Percentiles rank a stretch among this genome's conserved stretches.
Conservation (phyloP, 169 alveolate genomes). For the Plasmodium coatneyi region DNA sequence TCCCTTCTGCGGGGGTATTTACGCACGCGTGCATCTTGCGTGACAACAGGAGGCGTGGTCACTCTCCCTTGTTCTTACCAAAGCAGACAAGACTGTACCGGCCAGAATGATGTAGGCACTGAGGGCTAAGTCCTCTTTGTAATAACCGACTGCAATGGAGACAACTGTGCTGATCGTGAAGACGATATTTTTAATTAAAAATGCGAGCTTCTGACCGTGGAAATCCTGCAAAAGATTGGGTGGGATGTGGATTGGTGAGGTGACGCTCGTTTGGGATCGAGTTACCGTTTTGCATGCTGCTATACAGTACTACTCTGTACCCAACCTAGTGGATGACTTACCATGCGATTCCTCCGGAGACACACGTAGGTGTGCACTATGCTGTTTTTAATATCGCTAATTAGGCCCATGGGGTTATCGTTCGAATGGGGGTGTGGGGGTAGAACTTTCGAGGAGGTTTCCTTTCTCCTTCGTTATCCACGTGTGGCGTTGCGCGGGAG, state of each 20-base stretch:
- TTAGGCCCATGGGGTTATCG: constrained; percentile 14
- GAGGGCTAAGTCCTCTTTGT: constrained; percentile 37
- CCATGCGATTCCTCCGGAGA: constrained; percentile 60
- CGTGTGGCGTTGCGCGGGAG: background rate
- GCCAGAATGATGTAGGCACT: constrained; percentile 54
- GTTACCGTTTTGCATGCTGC: background rate
- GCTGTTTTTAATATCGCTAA: background rate
- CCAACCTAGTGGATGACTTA: background rate
- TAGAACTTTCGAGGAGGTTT: background rate
- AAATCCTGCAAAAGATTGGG: constrained; percentile 10
- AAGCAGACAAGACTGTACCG: constrained; percentile 27
- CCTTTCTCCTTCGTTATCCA: background rate
- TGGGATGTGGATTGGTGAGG: background rate
- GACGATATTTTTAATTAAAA: constrained; percentile 30
- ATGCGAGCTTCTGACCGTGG: constrained; percentile 66
- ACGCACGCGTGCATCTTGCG: background rate
- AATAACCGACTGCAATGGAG: constrained; percentile 40
- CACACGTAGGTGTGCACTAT: constrained; percentile 13
- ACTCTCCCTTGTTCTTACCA: background rate
- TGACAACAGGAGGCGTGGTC: background rate
- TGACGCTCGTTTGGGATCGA: background rate
- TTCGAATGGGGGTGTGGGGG: background rate
- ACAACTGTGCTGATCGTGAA: constrained; percentile 37
- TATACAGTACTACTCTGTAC: background rate
- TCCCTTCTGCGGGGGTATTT: background rate